A percentile compares a stretch with the other conserved stretches of the same genome.
Evolutionary conservation across 2,329 filamentous ascomycete species (phyloP).

Genomic region (Aciculosporium take): DNA sequence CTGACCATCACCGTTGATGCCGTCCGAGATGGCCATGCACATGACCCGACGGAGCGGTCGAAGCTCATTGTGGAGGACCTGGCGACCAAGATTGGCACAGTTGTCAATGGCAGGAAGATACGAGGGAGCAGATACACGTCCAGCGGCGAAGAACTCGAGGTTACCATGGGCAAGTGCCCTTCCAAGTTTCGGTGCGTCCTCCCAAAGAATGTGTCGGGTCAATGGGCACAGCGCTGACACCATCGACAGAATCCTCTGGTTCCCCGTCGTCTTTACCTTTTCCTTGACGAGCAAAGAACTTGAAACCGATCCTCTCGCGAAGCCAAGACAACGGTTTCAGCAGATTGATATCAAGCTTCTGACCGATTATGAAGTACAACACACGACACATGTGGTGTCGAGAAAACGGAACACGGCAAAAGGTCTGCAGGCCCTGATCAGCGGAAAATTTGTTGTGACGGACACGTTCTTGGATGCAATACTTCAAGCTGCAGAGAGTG

Average conservation of each 20-base stretch:
- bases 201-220: too few species aligned
- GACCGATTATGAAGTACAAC: slow-evolving; percentile 51
- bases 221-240: not conserved
- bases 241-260: slow-evolving; percentile 54
- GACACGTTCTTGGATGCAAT: slow-evolving; percentile 61
- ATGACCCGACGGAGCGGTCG: slow-evolving; percentile 50
- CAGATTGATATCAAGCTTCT: slow-evolving; percentile 80
- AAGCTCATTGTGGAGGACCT: slow-evolving; percentile 62
- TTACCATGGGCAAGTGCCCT: slow-evolving; percentile 59
- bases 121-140: slow-evolving; percentile 46
- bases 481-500: slow-evolving; percentile 38
- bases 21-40: slow-evolving; percentile 52
- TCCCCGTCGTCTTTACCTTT: slow-evolving; percentile 67
- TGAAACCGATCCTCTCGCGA: slow-evolving; percentile 48
- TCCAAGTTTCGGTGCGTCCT: slow-evolving; percentile 41
- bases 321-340: slow-evolving; percentile 54
- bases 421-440: slow-evolving; percentile 73
- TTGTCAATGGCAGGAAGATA: slow-evolving; percentile 58
- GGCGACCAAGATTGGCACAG: slow-evolving; percentile 72
- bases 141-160: slow-evolving; percentile 35
- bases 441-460: slow-evolving; percentile 64
- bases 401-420: slow-evolving; percentile 83
- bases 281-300: slow-evolving; percentile 53
- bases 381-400: slow-evolving; percentile 78
- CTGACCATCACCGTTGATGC: slow-evolving; percentile 58